Conservation (phyloP, 257 asterid species). For the Fraxinus cuspidata region DNA sequence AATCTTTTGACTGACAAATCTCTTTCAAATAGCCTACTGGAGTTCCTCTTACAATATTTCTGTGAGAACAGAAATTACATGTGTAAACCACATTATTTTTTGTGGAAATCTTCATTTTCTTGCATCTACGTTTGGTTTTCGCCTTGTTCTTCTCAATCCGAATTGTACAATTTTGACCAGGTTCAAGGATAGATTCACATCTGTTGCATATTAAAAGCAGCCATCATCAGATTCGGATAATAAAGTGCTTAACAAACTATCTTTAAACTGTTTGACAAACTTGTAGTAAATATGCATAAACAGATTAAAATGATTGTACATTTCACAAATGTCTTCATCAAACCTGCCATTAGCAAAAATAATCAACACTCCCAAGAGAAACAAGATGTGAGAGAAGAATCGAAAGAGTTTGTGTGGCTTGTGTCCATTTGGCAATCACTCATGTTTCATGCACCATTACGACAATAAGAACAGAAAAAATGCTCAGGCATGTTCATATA, state of each 20-base stretch:
- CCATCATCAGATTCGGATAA: constrained; percentile 19
- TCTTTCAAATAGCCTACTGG: constrained; percentile 26
- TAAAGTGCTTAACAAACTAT: not conserved
- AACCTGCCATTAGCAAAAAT: no score
- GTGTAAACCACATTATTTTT: constrained; percentile 60
- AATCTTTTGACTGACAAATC: constrained; percentile 45
- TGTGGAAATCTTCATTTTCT: constrained; percentile 29
- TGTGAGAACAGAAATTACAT: constrained; percentile 70
- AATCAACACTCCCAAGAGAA: no score
- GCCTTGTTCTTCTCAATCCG: constrained; percentile 57
- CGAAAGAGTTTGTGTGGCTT: not conserved
- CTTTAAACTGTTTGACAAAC: not conserved
- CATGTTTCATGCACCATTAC: no score
- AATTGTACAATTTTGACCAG: constrained; percentile 61
- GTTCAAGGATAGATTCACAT: constrained; percentile 65
- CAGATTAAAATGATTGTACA: not conserved
- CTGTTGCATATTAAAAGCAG: constrained; percentile 36
- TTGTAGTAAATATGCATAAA: not conserved
- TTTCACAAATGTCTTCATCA: no score
- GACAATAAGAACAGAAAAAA: no score
- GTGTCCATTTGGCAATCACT: not conserved
- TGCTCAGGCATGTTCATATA: no score
- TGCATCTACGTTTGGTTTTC: constrained; percentile 33
- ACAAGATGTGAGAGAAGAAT: no score
- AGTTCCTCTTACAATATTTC: constrained; percentile 67